Base-by-base conservation (phyloP, 768 basidiomycete species). In the Phylloporus scabripes region DNA sequence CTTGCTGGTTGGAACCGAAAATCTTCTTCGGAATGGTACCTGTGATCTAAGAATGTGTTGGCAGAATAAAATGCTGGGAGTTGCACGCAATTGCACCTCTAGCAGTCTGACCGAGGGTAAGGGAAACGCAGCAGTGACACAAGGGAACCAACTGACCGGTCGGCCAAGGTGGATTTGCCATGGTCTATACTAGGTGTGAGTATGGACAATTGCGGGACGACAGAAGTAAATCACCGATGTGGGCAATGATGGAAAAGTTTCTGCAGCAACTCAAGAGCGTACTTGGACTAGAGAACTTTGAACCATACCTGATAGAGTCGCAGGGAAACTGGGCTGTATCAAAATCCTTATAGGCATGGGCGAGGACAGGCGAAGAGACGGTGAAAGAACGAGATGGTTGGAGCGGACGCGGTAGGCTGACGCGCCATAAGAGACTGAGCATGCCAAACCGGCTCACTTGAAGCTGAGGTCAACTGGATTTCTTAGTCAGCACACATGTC, bases 221-320 rank as follows among this genome's bases (percentile, higher is more conserved):
- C 34, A 24, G 9, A 24, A 8, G 12, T 32, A 24, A 26, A 52
- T 47, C 60, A 83, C 92, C 92, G 58, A 96, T 96, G 66, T 97
- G 94, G 1, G 93, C 93, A 63, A 97, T 95, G 57, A 97, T 92
- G 9, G 92, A 94, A 66, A 97, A 92, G 66, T 97, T 97, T 46
- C 87, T 88, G 51, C 11, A 31, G 2, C 38, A 45, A 41, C 21
- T 21, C 0, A 4, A 42, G 36, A 32, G 7, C 12, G 17, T 12
- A 29, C 15, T 7, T 12, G 12, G 28, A 12, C 10, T 42, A 17
- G 18, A 33, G 43, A 31, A 29, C 54, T 23, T 23, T 23, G 26
- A 49, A 39, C 45, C 62, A 34, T 48, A 87, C 88, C 88, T 77
- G 53, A 90, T 84, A 17, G 75, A 61, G 38, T 90, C 80, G 58